Base-by-base conservation (phyloP, 192 early-diverging fungal species). In the Coemansia asiatica region DNA sequence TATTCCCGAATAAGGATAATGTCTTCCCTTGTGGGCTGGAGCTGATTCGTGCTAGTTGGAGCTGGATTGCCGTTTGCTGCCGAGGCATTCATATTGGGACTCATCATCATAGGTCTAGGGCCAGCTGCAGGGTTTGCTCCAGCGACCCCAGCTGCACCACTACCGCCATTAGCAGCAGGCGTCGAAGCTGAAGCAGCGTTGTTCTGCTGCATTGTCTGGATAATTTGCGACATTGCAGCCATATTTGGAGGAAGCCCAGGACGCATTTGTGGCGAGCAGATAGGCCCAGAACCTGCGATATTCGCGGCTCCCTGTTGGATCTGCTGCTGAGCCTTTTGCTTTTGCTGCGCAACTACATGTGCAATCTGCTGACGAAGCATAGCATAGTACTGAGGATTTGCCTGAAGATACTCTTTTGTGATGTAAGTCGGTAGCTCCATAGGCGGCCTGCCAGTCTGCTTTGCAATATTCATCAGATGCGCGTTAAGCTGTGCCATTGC, bases 391-490 rank as follows among this genome's bases (percentile, higher is more conserved):
- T 69, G 61, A 7, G 76, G 76, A 22, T 79, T 69, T 12, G 76
- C 76, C 36, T 73, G 67, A 40, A 79, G 51, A 56, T 69, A 79
- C 44, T 79, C 76, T 56, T 66, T 69, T 1, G 76, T 79, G 44
- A 79, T 72, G n/a, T 69, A 63, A 23, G 47, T 57, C 12, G 76
- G 76, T 1, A 66, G 36, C 21, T 69, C 71, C 22, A 68, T 47
- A 7, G 61, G 57, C 13, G 63, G 51, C 8, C 49, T 38, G 4
- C 66, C 66, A 33, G 36, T 55, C 22, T 61, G 66, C 5, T 60
- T 56, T n/a, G 62, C 47, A 56, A 68, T 61, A 21, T 1, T 54
- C 19, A 54, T 51, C 51, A 75, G 44, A 1, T 66, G 67, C 8
- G 67, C 51, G 27, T 68, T 69, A 21, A 63, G 31, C 53, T 66